These are phyloP conservation scores for Pyracantha coccinea DNA, from an alignment of 331 rosid species.

Conservation along the genomic window DNA sequence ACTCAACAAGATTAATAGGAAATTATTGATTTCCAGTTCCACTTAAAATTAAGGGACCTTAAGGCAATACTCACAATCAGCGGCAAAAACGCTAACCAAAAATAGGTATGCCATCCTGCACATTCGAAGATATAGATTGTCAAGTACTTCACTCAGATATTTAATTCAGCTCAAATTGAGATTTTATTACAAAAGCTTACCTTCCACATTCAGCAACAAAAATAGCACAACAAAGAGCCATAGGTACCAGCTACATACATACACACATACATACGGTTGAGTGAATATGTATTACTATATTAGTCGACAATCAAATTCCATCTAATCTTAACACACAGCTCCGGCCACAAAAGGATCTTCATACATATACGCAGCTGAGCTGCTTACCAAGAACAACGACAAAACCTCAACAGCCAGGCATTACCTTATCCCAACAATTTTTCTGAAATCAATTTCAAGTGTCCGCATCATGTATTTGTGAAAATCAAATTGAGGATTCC, in stretches of 20 bases:
- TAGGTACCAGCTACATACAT: conserved; percentile 60
- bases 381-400: background rate
- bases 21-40: background rate
- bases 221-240: conserved; percentile 92
- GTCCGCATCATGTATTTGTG: conserved; percentile 44
- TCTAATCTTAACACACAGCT: background rate
- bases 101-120: conserved; percentile 93
- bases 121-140: background rate
- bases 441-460: conserved; percentile 66
- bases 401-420: conserved; percentile 1
- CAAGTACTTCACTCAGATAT: background rate
- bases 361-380: background rate
- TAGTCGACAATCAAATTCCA: conserved; percentile 16
- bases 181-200: conserved; percentile 24
- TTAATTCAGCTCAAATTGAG: conserved; percentile 7
- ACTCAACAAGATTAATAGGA: background rate
- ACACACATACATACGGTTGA: background rate
- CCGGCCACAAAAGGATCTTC: background rate
- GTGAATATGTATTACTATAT: background rate
- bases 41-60: background rate
- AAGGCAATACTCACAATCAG: conserved; percentile 52
- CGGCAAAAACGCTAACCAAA: conserved; percentile 91
- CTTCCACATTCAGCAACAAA: conserved; percentile 65
- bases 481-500: conserved; percentile 26
- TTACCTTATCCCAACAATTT: conserved; percentile 81